Base-by-base conservation (phyloP, 305 asterid species). In the Rubia peregrina region DNA sequence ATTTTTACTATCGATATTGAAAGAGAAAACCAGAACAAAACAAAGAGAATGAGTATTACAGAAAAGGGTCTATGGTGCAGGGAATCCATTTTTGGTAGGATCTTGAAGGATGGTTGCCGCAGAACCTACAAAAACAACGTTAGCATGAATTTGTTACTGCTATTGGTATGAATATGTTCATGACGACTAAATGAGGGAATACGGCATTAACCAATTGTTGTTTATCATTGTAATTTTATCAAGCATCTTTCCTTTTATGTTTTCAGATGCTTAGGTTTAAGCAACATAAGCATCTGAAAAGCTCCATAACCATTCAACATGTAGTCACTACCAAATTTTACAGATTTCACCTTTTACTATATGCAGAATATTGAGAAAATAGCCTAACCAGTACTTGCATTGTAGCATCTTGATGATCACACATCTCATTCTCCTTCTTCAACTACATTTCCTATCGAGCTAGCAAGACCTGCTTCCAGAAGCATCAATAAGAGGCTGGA, bases 61-160 rank as follows among this genome's bases (percentile, higher is more conserved):
- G 97, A 74, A 95, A 83, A 75, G 96, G 82, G 73, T 91, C 95
- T 69, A 91, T 84, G 30, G 97, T 91, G 84, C 97, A 91, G 46
- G 90, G 89, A 76, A 87, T 75, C 97, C 97, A 89, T 67, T 73
- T 79, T 6, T 77, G 81, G 75, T 91, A 80, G 61, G 92, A 78
- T 76, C 96, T 89, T 78, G 80, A 75, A 3, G 90, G 78, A 77
- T 91, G 97, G 75, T 91, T 91, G 62, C 96, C 97, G 78, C 97
- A 91, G 83, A 79, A 89, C 69, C 96, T 90, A 76, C 13, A 36
- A 61, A 8, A 19, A 16, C 7, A 4, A 38, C 4, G 61, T 48
- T 17, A n/a, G n/a, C 22, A 41, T 42, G 56, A 49, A 5, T 14
- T 16, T 16, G 56, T 5, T 16, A 49, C 19, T n/a, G n/a, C n/a